A percentile compares a stretch with the other conserved stretches of the same genome.
Conservation (phyloP, 352 stramenopile species). For the Globisporangium rhizosaccharum region DNA sequence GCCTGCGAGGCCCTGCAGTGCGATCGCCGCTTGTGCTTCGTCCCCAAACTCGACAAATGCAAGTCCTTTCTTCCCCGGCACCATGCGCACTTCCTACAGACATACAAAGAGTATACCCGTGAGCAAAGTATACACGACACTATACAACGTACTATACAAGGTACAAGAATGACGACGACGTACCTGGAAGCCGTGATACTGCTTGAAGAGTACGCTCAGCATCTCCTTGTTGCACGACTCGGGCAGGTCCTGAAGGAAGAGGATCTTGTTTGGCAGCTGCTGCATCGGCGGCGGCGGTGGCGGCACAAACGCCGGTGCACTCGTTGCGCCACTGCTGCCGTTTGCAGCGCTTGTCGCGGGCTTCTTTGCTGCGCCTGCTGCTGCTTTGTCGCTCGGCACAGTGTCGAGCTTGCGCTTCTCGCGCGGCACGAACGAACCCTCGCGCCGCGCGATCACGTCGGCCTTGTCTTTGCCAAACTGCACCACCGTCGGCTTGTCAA, state of each 20-base stretch:
- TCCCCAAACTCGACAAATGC: constrained; percentile 96
- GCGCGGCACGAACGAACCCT: constrained; percentile 67
- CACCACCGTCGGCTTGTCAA: constrained; percentile 84
- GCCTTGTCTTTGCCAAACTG: constrained; percentile 83
- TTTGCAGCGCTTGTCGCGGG: constrained; percentile 28
- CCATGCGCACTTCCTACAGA: constrained; percentile 89
- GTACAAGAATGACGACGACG: constrained; percentile 2
- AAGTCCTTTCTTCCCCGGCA: constrained; percentile 89
- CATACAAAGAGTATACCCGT: neutral
- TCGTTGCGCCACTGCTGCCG: constrained; percentile 9
- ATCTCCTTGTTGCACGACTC: constrained; percentile 95
- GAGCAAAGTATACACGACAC: too few species aligned
- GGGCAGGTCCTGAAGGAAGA: constrained; percentile 92
- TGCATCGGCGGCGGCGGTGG: constrained; percentile 38
- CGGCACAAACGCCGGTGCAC: constrained; percentile 16
- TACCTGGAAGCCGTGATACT: constrained; percentile 94
- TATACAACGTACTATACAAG: too few species aligned
- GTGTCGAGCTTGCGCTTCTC: constrained; percentile 79
- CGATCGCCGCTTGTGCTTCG: constrained; percentile 75
- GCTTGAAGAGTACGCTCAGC: constrained; percentile 95
- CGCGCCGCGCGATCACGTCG: constrained; percentile 68
- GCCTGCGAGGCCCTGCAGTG: constrained; percentile 69
- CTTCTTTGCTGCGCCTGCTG: constrained; percentile 10
- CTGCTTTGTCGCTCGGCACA: constrained; percentile 23
- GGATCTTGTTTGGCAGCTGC: constrained; percentile 86